Evolutionary conservation across 805 yeast genomes (phyloP), one percentile per base, ranked within the genome.

Genomic region (Starmerella vitae): DNA sequence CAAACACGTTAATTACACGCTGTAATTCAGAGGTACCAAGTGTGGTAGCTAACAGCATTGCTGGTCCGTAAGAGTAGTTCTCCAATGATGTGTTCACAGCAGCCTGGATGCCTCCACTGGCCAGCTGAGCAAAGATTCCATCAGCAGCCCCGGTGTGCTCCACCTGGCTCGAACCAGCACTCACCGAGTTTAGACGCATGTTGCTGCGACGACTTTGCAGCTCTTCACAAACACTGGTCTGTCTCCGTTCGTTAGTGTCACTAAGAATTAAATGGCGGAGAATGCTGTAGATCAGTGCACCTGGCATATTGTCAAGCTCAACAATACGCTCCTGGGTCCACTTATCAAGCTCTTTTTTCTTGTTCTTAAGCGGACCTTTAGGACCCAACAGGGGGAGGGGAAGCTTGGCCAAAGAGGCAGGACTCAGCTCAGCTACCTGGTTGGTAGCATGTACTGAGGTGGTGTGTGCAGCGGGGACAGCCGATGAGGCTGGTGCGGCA

Each of bases 31-130:
- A 76, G 17, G 71, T 70, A 2, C 91, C 78, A 20, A 74, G 61
- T 14, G 82, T 57, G 43, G 76, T 70, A 1, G 93, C 76, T 36
- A 86, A 62, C 22, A 84, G 55, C 39, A 88, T 59, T 0, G 94
- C 79, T 57, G 85, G 64, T 0, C 88, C 75, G 78, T 82, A 86
- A 47, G 82, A 81, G 8, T 73, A 70, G 38, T 72, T 70, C 1
- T 68, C 63, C 15, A 85, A 55, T 1, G 91, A 76, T 39, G 66
- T 61, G 19, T 68, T 64, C 34, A 85, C 58, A 0, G 94, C 95
- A 4, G 66, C 69, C 12, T 70, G 72, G 19, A 75, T 70, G 41
- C 76, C 67, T 1, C 95, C 95, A 4, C 62, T 58, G 47, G 74
- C 76, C 29, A 75, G 61, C 31, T 64, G 55, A 47, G 57, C 45